Percentiles rank a stretch among this genome's conserved stretches.
Conservation (phyloP, 352 stramenopile species). For the Pythium coloratum region DNA sequence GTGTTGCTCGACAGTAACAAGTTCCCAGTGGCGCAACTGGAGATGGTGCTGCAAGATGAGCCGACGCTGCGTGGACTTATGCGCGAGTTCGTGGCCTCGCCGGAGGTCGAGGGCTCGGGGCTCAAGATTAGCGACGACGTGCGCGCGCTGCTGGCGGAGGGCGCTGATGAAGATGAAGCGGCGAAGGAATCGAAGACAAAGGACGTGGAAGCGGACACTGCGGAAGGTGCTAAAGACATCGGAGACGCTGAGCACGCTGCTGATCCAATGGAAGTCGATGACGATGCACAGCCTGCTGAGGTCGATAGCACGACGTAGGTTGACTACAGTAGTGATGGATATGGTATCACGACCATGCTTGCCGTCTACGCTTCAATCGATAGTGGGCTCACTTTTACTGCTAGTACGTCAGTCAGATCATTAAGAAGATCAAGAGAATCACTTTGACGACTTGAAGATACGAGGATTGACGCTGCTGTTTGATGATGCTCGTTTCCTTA, state of each 20-base stretch:
- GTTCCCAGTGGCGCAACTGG: slow-evolving; percentile 53
- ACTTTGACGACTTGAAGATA: too few species aligned
- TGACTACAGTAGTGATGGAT: not conserved
- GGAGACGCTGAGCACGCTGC: not conserved
- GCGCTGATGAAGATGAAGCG: not conserved
- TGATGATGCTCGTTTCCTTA: too few species aligned
- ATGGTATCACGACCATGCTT: too few species aligned
- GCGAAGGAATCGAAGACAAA: not conserved
- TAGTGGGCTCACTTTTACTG: too few species aligned
- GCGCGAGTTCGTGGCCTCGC: slow-evolving; percentile 34
- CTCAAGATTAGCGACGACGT: slow-evolving; percentile 24
- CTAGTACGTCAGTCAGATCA: too few species aligned
- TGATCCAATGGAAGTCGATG: slow-evolving; percentile 4
- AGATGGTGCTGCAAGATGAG: slow-evolving; percentile 56
- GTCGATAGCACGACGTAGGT: not conserved
- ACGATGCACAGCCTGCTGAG: not conserved
- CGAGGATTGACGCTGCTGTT: too few species aligned
- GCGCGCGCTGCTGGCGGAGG: slow-evolving; percentile 15
- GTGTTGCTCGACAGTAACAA: slow-evolving; percentile 42
- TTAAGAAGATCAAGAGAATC: too few species aligned
- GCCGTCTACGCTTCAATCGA: too few species aligned
- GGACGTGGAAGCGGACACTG: not conserved
- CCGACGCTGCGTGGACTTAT: slow-evolving; percentile 53
- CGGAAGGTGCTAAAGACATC: not conserved
- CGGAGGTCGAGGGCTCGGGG: slow-evolving; percentile 7